A percentile compares a stretch with the other conserved stretches of the same genome.
Conservation (phyloP, 495 filamentous ascomycete genomes). For the Hamigera avellanea region DNA sequence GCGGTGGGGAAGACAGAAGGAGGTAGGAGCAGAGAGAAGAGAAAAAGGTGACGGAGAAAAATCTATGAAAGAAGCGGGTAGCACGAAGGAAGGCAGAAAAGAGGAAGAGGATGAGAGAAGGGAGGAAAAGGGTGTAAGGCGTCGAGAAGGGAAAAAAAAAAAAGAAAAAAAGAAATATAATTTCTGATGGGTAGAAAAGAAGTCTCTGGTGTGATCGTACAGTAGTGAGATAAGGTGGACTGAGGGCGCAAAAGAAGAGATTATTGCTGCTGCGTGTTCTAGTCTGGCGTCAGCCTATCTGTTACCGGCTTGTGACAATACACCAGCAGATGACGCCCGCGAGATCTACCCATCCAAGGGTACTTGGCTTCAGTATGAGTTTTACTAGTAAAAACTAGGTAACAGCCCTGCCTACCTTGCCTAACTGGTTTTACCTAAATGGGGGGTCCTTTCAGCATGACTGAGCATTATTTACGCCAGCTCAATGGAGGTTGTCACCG, state of each 20-base stretch:
- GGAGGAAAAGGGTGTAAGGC: slow-evolving; percentile 5
- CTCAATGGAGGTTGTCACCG: too few species aligned
- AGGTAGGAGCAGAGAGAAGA: slow-evolving; percentile 6
- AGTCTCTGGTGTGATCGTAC: slow-evolving; percentile 4
- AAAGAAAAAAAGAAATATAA: slow-evolving; percentile 6
- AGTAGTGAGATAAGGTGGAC: slow-evolving; percentile 2
- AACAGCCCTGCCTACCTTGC: too few species aligned
- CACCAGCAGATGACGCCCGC: too few species aligned
- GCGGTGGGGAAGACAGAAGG: slow-evolving; percentile 3
- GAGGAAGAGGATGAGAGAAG: slow-evolving; percentile 1
- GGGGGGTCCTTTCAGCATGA: too few species aligned
- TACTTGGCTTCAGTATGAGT: too few species aligned
- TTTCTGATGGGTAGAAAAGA: neutral
- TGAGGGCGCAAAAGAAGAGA: slow-evolving; percentile 7
- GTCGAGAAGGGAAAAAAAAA: slow-evolving; percentile 3
- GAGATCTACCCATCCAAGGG: too few species aligned
- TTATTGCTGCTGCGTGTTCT: too few species aligned
- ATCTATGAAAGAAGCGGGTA: slow-evolving; percentile 7
- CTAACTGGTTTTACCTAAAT: too few species aligned
- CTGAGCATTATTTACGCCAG: too few species aligned
- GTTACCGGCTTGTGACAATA: neutral
- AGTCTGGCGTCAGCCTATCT: slow-evolving; percentile 5
- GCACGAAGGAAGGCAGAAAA: slow-evolving; percentile 10
- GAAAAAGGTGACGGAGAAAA: slow-evolving; percentile 1
- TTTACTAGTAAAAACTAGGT: too few species aligned